Evolutionary conservation across 495 filamentous ascomycete species (phyloP).

Genomic region (Symbiotaphrina buchneri): DNA sequence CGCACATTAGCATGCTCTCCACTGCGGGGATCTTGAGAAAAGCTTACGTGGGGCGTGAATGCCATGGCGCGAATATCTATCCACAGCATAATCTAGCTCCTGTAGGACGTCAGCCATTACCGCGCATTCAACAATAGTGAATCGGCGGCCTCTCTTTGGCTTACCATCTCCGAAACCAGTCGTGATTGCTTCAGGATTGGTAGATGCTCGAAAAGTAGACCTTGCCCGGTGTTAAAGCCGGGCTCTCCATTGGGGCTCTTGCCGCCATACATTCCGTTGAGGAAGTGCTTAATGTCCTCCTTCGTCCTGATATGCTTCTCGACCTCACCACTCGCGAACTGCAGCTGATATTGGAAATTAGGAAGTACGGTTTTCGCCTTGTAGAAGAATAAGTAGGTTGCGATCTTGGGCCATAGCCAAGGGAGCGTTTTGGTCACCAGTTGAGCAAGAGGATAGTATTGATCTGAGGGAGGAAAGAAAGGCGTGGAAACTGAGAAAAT

Average conservation of each 20-base stretch:
- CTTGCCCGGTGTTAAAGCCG: slow-evolving; percentile 28
- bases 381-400: too few relatives aligned
- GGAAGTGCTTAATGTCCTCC: slow-evolving; percentile 37
- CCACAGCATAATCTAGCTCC: slow-evolving; percentile 57
- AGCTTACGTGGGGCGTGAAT: slow-evolving; percentile 47
- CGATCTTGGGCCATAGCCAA: too few relatives aligned
- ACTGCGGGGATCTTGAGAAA: background rate
- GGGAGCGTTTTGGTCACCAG: slow-evolving; percentile 26
- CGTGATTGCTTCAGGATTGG: slow-evolving; percentile 20
- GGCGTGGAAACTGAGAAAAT: slow-evolving; percentile 68
- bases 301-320: slow-evolving; percentile 31
- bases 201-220: slow-evolving; percentile 32
- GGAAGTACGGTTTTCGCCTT: too few relatives aligned
- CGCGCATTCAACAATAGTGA: slow-evolving; percentile 1
- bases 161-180: slow-evolving; percentile 35
- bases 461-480: slow-evolving; percentile 26
- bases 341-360: slow-evolving; percentile 69
- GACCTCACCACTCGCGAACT: slow-evolving; percentile 41
- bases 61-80: slow-evolving; percentile 45
- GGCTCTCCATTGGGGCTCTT: slow-evolving; percentile 24
- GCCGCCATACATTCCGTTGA: slow-evolving; percentile 49
- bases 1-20: slow-evolving; percentile 4
- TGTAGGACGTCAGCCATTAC: slow-evolving; percentile 12
- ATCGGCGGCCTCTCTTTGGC: slow-evolving; percentile 7
- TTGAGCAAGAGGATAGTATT: slow-evolving; percentile 26